phyloP scores from a whole-genome alignment of 2,329 filamentous ascomycete genomes.

The Claviceps maximensis region DNA sequence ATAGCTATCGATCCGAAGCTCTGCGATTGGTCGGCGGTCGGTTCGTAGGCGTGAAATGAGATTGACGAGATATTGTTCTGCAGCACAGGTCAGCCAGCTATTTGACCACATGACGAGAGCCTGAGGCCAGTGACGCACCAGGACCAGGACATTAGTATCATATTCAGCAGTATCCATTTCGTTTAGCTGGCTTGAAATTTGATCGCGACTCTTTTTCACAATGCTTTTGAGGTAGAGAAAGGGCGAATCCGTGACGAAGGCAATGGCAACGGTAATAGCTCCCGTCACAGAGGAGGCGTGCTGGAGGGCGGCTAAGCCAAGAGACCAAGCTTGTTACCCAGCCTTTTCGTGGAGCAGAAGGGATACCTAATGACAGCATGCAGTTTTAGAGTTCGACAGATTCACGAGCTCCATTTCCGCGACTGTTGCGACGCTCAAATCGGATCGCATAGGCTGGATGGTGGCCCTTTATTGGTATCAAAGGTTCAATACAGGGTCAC shows the following conservation, averaged over 20 bases:
- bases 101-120: not conserved
- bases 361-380: conserved; percentile 5
- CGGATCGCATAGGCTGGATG: not conserved
- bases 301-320: conserved; percentile 6
- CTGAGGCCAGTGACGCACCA: conserved; percentile 29
- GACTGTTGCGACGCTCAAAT: conserved; percentile 11
- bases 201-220: not conserved
- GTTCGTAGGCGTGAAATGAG: conserved; percentile 42
- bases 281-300: conserved; percentile 2
- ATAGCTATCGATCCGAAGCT: conserved; percentile 32
- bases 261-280: conserved; percentile 9
- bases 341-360: not conserved
- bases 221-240: conserved; percentile 1
- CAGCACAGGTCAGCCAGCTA: conserved; percentile 9
- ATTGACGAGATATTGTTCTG: conserved; percentile 46
- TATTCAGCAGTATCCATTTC: conserved; percentile 52
- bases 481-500: not conserved
- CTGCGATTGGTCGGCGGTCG: conserved; percentile 28
- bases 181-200: conserved; percentile 18
- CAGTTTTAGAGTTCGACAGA: conserved; percentile 11
- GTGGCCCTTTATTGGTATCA: not conserved
- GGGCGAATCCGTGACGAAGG: not conserved
- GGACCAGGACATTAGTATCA: conserved; percentile 46
- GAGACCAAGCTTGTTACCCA: conserved; percentile 6
- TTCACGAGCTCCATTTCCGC: conserved; percentile 28